Percentiles rank a stretch among this genome's conserved stretches.
These are phyloP conservation scores for Phytopythium delawarense DNA, from an alignment of 352 stramenopile species.

Conservation along the genomic window DNA sequence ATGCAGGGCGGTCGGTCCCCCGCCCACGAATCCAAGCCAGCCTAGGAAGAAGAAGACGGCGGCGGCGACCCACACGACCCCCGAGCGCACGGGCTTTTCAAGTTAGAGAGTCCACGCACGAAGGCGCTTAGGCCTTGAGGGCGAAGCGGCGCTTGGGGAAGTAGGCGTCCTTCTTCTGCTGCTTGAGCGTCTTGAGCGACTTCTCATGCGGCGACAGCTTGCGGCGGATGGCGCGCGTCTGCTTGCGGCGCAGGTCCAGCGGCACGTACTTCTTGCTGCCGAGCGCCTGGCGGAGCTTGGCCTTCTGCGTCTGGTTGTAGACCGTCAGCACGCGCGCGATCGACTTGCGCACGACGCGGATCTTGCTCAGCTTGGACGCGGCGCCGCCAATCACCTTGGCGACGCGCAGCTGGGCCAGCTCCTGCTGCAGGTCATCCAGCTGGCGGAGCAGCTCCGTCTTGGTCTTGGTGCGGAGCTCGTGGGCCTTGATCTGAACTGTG, in stretches of 20 bases:
- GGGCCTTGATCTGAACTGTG: constrained; percentile 94
- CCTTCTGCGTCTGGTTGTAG: constrained; percentile 99
- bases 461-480: constrained; percentile 96
- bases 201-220: constrained; percentile 95
- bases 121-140: constrained; percentile 93
- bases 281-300: constrained; percentile 93
- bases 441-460: constrained; percentile 98
- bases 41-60: constrained; percentile 8
- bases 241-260: constrained; percentile 98
- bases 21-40: constrained; percentile 1
- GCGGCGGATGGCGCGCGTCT: constrained; percentile 98
- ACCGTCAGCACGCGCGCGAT: constrained; percentile 99
- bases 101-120: constrained; percentile 11
- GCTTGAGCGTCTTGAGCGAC: constrained; percentile 91
- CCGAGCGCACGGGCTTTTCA: constrained; percentile 5
- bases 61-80: background rate
- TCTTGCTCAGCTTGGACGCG: constrained; percentile 99
- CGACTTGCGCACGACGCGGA: constrained; percentile 98
- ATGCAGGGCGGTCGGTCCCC: no score
- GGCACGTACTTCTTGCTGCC: constrained; percentile 96
- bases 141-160: constrained; percentile 96
- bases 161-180: constrained; percentile 95
- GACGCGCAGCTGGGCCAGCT: constrained; percentile 97
- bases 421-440: constrained; percentile 98
- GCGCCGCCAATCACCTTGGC: constrained; percentile 98